phyloP scores from a whole-genome alignment of 2,329 filamentous ascomycete species.

The Fusarium coicis region DNA sequence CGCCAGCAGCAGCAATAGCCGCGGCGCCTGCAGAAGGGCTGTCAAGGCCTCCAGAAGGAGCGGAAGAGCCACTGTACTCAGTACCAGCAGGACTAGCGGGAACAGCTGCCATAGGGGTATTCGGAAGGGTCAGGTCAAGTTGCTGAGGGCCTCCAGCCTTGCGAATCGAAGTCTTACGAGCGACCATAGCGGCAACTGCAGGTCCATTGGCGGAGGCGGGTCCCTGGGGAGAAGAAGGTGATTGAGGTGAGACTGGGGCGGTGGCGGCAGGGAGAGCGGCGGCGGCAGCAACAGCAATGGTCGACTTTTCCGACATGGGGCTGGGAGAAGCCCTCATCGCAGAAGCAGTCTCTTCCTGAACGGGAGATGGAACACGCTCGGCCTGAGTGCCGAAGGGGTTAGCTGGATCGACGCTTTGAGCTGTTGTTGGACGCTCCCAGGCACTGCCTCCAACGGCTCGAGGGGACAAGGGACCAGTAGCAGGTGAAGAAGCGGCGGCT shows the following conservation, averaged over 20 bases:
- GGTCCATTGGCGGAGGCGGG: slow-evolving; percentile 53
- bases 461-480: slow-evolving; percentile 31
- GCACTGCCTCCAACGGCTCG: slow-evolving; percentile 50
- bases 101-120: slow-evolving; percentile 48
- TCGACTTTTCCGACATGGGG: slow-evolving; percentile 47
- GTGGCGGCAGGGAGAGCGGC: slow-evolving; percentile 45
- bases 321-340: slow-evolving; percentile 44
- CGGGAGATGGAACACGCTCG: slow-evolving; percentile 59
- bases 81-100: slow-evolving; percentile 71
- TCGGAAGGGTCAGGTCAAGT: slow-evolving; percentile 64
- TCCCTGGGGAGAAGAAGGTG: slow-evolving; percentile 45
- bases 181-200: slow-evolving; percentile 51
- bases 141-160: slow-evolving; percentile 59
- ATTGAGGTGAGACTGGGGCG: slow-evolving; percentile 27
- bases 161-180: slow-evolving; percentile 67
- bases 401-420: slow-evolving; percentile 61
- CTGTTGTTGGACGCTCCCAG: slow-evolving; percentile 61
- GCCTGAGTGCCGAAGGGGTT: slow-evolving; percentile 79
- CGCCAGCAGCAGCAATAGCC: slow-evolving; percentile 71
- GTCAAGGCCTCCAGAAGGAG: slow-evolving; percentile 57
- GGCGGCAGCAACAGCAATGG: slow-evolving; percentile 34
- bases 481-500: slow-evolving; percentile 37
- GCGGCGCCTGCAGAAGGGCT: slow-evolving; percentile 62
- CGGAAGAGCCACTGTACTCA: slow-evolving; percentile 69
- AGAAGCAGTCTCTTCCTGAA: slow-evolving; percentile 49